Percentiles rank a stretch among this genome's conserved stretches.
These are phyloP conservation scores for Phyllosticta ampelicida DNA, from an alignment of 2,329 filamentous ascomycete genomes.

Conservation along the genomic window DNA sequence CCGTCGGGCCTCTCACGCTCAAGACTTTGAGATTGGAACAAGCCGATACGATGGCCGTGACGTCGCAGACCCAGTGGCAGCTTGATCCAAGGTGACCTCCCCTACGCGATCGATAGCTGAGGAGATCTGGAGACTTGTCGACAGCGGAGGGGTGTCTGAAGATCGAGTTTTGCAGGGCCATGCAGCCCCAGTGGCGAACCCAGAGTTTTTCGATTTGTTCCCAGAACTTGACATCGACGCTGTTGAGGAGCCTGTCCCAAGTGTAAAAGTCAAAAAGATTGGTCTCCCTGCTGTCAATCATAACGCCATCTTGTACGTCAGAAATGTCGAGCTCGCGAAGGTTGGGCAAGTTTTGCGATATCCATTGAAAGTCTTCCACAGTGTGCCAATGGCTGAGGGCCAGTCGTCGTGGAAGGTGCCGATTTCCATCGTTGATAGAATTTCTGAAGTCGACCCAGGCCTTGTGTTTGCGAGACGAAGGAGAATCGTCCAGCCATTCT, in stretches of 20 bases:
- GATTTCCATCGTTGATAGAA: conserved; percentile 23
- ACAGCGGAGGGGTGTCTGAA: neutral
- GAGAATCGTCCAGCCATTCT: neutral
- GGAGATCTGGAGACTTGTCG: neutral
- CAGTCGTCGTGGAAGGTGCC: conserved; percentile 23
- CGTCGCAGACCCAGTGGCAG: neutral
- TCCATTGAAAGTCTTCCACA: conserved; percentile 27
- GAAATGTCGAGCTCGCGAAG: conserved; percentile 24
- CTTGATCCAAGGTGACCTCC: too few relatives aligned
- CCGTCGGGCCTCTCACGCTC: conserved; percentile 2
- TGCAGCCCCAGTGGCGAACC: conserved; percentile 9
- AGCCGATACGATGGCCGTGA: neutral
- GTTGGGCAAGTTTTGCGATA: conserved; percentile 25
- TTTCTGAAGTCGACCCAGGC: conserved; percentile 22
- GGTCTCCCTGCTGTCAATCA: conserved; percentile 19
- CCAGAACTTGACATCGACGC: neutral
- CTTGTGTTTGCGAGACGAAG: neutral
- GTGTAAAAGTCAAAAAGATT: neutral
- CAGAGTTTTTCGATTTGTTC: conserved; percentile 2
- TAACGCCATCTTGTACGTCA: conserved; percentile 26
- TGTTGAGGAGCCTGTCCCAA: neutral
- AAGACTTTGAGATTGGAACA: conserved; percentile 1
- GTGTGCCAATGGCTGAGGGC: conserved; percentile 27
- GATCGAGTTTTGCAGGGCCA: neutral
- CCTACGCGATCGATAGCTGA: neutral